Evolutionary conservation across 495 filamentous ascomycete genomes (phyloP), one percentile per base, ranked within the genome.

Genomic region (Bacidia gigantensis): DNA sequence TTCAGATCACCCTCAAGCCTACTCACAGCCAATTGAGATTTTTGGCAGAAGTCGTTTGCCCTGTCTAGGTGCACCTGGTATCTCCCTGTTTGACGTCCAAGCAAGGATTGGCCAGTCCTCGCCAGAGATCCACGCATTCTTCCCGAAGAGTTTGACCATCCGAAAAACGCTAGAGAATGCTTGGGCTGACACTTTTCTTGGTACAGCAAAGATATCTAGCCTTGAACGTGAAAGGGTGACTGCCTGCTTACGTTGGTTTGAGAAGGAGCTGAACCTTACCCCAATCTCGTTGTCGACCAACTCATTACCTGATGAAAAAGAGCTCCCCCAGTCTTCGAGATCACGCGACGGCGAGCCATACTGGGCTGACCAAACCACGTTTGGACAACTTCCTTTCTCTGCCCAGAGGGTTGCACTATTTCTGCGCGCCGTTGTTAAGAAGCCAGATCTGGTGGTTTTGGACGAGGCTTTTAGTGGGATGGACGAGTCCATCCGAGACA

Each of bases 401-500:
- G 79, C 87, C 0, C 92, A 98, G 65, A 80, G 89, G 21, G 72
- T 96, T 5, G 73, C 83, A 10, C 76, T 98, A 1, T 92, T 97
- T 65, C 69, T 97, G 24, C 79, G 93, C 5, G 85, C 90, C 14
- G 68, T 93, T 29, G 77, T 92, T 57, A 84, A 88, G 56, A 76
- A 76, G 50, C 87, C 89, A 0, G 90, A 96, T 54, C 76, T 98
- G 41, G 73, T 97, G 26, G 84, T 98, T 35, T 76, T 97, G 1
- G 92, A 97, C 59, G 92, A 98, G 65, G 80, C 92, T 0, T 93
- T 95, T 59, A 87, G 85, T 42, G 89, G 90, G 24, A 87, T 98
- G 80, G 81, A 89, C 53, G 79, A 83, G 38, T 72, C 70, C 0
- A 77, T 92, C n/a, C 74, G 88, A 12, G 82, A 94, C 59, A 89